Conservation (phyloP, 192 early-diverging fungal species). For the Coemansia sp. region DNA sequence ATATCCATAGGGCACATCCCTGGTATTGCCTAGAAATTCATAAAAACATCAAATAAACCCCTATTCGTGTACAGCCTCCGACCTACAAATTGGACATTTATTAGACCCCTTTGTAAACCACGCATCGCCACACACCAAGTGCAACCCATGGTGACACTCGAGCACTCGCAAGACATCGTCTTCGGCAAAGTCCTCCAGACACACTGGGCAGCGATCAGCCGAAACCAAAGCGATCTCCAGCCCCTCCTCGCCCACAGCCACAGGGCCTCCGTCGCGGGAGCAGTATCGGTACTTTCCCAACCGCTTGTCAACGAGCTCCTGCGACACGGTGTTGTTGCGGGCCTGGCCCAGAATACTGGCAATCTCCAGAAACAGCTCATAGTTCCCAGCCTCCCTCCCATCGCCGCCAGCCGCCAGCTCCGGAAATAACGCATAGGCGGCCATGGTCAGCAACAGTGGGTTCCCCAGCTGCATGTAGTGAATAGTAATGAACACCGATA, state of each 20-base stretch:
- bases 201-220: slow-evolving; percentile 46
- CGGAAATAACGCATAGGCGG: slow-evolving; percentile 38
- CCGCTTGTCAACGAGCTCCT: slow-evolving; percentile 36
- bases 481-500: slow-evolving; percentile 42
- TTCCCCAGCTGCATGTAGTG: slow-evolving; percentile 38
- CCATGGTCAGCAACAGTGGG: slow-evolving; percentile 35
- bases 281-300: slow-evolving; percentile 27
- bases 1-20: slow-evolving; percentile 29
- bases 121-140: slow-evolving; percentile 39
- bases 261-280: not conserved
- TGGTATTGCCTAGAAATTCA: slow-evolving; percentile 46
- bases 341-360: slow-evolving; percentile 44
- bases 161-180: slow-evolving; percentile 40
- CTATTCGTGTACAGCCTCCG: slow-evolving; percentile 26
- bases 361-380: slow-evolving; percentile 46
- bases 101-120: slow-evolving; percentile 52
- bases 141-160: slow-evolving; percentile 38
- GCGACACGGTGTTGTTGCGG: slow-evolving; percentile 26
- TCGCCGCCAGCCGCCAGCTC: slow-evolving; percentile 18
- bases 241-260: slow-evolving; percentile 2
- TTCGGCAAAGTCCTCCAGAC: slow-evolving; percentile 34
- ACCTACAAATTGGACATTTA: slow-evolving; percentile 45
- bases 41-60: slow-evolving; percentile 8
- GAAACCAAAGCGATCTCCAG: slow-evolving; percentile 25
- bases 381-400: slow-evolving; percentile 17